Evolutionary conservation across 176 grass and related monocot species (phyloP).

Genomic region (Carex parvula): DNA sequence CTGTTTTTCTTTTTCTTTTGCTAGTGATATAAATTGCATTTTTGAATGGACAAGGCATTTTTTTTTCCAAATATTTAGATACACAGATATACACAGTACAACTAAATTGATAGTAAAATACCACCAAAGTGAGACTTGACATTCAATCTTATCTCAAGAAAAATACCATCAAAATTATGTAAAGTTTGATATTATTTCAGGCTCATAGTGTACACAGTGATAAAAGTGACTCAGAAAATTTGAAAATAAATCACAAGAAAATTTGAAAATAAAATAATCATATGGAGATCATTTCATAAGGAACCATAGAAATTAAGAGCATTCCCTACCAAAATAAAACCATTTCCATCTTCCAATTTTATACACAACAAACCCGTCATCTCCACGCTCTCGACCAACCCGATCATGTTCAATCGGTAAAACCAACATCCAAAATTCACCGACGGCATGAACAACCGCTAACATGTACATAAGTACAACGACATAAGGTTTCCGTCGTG

Average conservation of each 20-base stretch:
- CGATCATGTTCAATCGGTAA: neutral
- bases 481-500: neutral
- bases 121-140: too few relatives aligned
- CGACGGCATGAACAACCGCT: neutral
- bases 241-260: neutral
- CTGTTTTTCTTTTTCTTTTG: too few relatives aligned
- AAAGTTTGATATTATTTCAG: too few relatives aligned
- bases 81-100: too few relatives aligned
- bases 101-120: too few relatives aligned
- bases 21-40: too few relatives aligned
- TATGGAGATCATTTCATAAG: neutral
- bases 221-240: neutral
- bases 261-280: neutral
- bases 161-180: too few relatives aligned
- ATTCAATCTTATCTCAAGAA: too few relatives aligned
- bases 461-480: neutral
- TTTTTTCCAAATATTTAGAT: too few relatives aligned
- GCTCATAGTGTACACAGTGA: neutral
- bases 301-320: too few relatives aligned
- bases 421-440: neutral
- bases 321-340: neutral
- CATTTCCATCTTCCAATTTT: neutral
- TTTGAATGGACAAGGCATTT: too few relatives aligned
- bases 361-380: neutral
- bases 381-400: neutral